Evolutionary conservation across 768 basidiomycete genomes (phyloP).

Genomic region (Tricholoma hemisulphureum): DNA sequence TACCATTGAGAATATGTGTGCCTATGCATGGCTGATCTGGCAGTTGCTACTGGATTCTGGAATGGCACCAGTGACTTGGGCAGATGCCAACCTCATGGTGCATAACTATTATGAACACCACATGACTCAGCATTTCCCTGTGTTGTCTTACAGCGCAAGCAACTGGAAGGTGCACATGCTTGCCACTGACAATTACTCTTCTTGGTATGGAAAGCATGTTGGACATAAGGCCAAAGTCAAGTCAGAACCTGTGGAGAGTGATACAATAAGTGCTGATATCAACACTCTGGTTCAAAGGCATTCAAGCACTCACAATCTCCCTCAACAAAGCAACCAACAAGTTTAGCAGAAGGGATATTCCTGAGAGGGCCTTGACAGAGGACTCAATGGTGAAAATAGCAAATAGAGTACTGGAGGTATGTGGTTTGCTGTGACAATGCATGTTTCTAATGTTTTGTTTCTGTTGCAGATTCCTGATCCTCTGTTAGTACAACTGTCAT

Average conservation of each 20-base stretch:
- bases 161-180: conserved; percentile 3
- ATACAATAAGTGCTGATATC: background rate
- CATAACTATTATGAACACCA: no score
- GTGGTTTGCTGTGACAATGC: background rate
- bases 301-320: background rate
- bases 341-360: no score
- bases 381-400: background rate
- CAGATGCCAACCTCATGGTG: no score
- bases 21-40: background rate
- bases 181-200: conserved; percentile 2
- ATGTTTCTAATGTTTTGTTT: no score
- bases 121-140: background rate
- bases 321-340: background rate
- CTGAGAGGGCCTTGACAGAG: no score
- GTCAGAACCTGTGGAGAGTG: background rate
- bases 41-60: background rate
- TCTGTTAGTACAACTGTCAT: no score
- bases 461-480: no score
- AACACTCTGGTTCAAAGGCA: background rate
- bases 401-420: background rate
- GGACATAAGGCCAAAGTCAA: background rate
- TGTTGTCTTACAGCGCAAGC: background rate
- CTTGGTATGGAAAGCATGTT: conserved; percentile 1
- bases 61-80: no score
- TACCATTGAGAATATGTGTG: background rate